These are phyloP conservation scores for Dipodascopsis tothii DNA, from an alignment of 805 yeast genomes.

Conservation along the genomic window DNA sequence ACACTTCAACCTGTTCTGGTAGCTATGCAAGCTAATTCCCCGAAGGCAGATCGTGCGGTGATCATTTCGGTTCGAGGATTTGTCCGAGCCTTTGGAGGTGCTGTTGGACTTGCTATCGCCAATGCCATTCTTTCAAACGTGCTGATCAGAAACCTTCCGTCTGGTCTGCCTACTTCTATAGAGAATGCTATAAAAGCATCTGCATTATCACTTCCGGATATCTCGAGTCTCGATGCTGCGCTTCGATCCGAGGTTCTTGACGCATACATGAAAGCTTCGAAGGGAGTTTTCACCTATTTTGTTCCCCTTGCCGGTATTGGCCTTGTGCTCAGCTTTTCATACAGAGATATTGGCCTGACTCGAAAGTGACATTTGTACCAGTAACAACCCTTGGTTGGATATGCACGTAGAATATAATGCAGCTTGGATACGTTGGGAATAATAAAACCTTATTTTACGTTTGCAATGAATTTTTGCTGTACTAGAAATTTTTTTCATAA, in stretches of 20 bases:
- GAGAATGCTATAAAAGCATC: slow-evolving; percentile 6
- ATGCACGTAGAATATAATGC: too few species aligned
- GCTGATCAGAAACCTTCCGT: slow-evolving; percentile 10
- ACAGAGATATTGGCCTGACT: slow-evolving; percentile 17
- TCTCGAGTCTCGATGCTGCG: slow-evolving; percentile 4
- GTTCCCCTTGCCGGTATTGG: slow-evolving; percentile 12
- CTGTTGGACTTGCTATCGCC: slow-evolving; percentile 47
- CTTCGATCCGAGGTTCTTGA: slow-evolving; percentile 12
- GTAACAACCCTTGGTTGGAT: background rate
- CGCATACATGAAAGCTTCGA: slow-evolving; percentile 18
- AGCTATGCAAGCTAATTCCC: slow-evolving; percentile 48
- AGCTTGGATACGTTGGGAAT: too few species aligned
- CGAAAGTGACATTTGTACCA: background rate
- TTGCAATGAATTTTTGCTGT: too few species aligned
- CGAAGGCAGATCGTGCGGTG: slow-evolving; percentile 48
- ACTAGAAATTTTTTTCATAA: too few species aligned
- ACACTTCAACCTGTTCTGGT: slow-evolving; percentile 51
- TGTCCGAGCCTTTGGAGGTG: slow-evolving; percentile 53
- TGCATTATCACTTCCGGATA: slow-evolving; percentile 16
- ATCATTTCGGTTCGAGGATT: slow-evolving; percentile 52
- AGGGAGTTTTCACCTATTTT: slow-evolving; percentile 16
- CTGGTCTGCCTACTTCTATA: slow-evolving; percentile 4
- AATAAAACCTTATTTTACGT: too few species aligned
- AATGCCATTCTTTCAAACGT: slow-evolving; percentile 25
- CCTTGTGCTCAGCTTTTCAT: slow-evolving; percentile 12